These are phyloP conservation scores for Neurospora cerealis DNA, from an alignment of 495 filamentous ascomycete species.

Conservation along the genomic window DNA sequence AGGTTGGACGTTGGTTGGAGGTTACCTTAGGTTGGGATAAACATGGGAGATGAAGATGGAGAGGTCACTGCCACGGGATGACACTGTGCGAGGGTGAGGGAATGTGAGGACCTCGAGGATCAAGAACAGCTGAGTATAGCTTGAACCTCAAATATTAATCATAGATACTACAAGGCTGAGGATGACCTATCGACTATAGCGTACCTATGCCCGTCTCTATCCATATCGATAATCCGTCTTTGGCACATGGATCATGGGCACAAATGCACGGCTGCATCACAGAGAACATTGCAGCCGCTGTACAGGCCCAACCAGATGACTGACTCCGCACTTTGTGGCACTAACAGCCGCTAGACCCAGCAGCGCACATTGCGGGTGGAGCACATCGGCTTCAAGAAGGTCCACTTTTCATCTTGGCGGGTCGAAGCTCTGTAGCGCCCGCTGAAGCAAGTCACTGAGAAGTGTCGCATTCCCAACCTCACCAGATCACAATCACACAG, in stretches of 20 bases:
- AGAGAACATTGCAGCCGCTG: neutral
- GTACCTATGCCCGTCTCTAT: neutral
- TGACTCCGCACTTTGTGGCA: neutral
- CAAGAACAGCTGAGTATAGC: neutral
- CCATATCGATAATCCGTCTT: neutral
- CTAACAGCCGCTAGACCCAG: neutral
- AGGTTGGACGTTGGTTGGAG: neutral
- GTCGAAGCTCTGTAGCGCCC: constrained; percentile 4
- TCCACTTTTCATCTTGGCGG: constrained; percentile 4
- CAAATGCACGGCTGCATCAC: neutral
- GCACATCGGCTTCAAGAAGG: neutral
- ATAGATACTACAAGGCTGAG: neutral
- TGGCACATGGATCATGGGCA: neutral
- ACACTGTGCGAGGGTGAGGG: neutral
- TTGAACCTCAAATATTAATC: no score
- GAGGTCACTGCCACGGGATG: neutral
- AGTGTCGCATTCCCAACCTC: constrained; percentile 18
- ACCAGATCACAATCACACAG: neutral
- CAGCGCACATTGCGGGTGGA: neutral
- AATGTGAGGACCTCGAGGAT: neutral
- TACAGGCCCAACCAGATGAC: neutral
- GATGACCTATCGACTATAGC: neutral
- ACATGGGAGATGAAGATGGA: neutral
- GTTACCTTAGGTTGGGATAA: neutral
- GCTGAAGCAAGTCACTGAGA: neutral